Percentiles rank a stretch among this genome's conserved stretches.
phyloP scores from a whole-genome alignment of 139 green algal genomes.

The Chlorella sp. region DNA sequence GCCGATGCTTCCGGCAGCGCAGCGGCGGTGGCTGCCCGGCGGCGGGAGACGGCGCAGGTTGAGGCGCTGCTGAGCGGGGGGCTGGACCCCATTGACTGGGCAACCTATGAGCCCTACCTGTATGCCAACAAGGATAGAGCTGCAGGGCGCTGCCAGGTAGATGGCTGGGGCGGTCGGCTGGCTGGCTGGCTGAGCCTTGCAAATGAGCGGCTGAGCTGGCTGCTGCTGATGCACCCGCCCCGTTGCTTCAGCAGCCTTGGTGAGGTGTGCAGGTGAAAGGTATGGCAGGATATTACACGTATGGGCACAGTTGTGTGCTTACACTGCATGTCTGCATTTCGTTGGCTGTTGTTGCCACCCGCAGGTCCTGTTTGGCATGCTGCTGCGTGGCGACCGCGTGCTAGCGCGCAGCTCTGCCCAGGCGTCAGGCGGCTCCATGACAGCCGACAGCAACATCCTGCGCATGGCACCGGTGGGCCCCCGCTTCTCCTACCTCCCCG shows the following conservation, averaged over 20 bases:
- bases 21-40: constrained; percentile 48
- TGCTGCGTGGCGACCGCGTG: constrained; percentile 66
- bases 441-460: constrained; percentile 78
- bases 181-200: too few relatives aligned
- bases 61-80: constrained; percentile 62
- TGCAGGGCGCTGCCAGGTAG: constrained; percentile 48
- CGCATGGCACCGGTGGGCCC: constrained; percentile 69
- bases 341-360: not conserved
- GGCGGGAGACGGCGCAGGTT: constrained; percentile 34
- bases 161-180: too few relatives aligned
- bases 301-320: not conserved
- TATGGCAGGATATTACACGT: not conserved
- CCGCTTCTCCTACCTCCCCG: constrained; percentile 91
- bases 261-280: not conserved
- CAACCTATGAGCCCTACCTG: constrained; percentile 95
- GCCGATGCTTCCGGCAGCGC: not conserved
- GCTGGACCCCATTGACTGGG: constrained; percentile 99
- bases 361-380: constrained; percentile 76
- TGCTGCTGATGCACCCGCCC: too few relatives aligned
- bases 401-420: not conserved
- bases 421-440: not conserved
- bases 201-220: too few relatives aligned
- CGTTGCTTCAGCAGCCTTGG: too few relatives aligned
- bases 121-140: constrained; percentile 79
- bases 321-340: not conserved